A percentile compares a stretch with the other conserved stretches of the same genome.
phyloP scores from a whole-genome alignment of 176 grass and related monocot genomes.

The Paspalum notatum region DNA sequence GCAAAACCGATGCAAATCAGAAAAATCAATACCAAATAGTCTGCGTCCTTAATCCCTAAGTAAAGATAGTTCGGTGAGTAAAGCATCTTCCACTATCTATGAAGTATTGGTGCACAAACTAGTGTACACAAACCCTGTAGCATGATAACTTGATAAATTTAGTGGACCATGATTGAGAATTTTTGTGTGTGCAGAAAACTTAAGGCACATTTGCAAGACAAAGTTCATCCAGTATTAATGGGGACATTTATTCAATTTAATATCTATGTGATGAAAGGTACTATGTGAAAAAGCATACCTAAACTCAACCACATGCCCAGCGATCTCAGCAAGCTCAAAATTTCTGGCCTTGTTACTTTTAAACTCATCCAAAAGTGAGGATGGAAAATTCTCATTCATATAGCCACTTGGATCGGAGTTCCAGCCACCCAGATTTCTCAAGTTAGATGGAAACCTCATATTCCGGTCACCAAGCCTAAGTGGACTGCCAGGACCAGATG shows the following conservation, averaged over 20 bases:
- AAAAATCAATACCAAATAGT: not conserved
- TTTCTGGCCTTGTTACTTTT: conserved; percentile 90
- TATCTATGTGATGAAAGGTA: conserved; percentile 23
- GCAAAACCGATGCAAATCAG: conserved; percentile 41
- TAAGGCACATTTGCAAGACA: no score
- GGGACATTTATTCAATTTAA: not conserved
- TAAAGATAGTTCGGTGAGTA: conserved; percentile 9
- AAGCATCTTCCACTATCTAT: not conserved
- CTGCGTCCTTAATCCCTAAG: not conserved
- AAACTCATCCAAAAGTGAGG: conserved; percentile 93
- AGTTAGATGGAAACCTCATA: conserved; percentile 62
- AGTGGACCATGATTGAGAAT: no score
- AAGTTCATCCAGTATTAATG: not conserved
- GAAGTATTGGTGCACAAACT: not conserved
- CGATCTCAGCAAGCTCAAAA: conserved; percentile 97
- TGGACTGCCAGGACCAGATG: conserved; percentile 66
- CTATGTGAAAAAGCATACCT: conserved; percentile 52
- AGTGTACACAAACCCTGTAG: not conserved
- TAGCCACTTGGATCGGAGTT: conserved; percentile 57
- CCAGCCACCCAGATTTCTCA: conserved; percentile 69
- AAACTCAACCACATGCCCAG: conserved; percentile 90
- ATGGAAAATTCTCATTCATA: conserved; percentile 72
- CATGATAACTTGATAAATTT: not conserved
- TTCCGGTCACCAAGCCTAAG: conserved; percentile 71
- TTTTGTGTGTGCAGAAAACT: no score